Evolutionary conservation across 208 protist species (phyloP), one percentile per base, ranked within the genome.

Genomic region (Naegleria gruberi): DNA sequence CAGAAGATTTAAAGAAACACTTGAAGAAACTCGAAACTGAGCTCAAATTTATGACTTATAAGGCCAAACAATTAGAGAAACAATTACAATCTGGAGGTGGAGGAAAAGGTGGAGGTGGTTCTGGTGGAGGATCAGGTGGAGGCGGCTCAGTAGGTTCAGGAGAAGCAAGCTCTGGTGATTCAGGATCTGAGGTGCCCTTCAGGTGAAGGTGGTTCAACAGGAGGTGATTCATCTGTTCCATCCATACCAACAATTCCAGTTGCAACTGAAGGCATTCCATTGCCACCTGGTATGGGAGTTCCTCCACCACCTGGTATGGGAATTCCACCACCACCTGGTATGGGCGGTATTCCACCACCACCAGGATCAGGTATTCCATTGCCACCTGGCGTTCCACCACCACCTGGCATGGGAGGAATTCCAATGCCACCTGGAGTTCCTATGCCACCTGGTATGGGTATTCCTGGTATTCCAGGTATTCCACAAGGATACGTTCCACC

Each of bases 21-120:
- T 23, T 87, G 8, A 47, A 55, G 40, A 87, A 87, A n/a, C 37
- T 87, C 34, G 82, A 87, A 51, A 19, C 82, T 51, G 82, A 87
- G 43, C 6, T 87, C 8, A 87, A 87, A 55, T 87, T 87, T 40
- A 45, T 87, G n/a, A 55, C 41, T 19, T 87, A 41, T 55, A 84
- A 84, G 42, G 37, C 37, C 17, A 37, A 44, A 45, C 81, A 84
- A 84, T 45, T 45, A 40, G 12, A n/a, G 10, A 87, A 87, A 40
- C 17, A 45, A 55, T 37, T 41, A 41, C 37, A 51, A 55, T 55
- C 82, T 0, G n/a, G n/a, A 19, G 82, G 43, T 40, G 43, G 43
- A n/a, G 12, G 23, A 30, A 19, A 5, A 44, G 82, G 82, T 17
- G 82, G 82, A 12, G 40, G 42, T 19, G 42, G 82, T 51, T 4